Evolutionary conservation across 139 green algal species (phyloP), one percentile per base, ranked within the genome.

Genomic region (Chlamydomonas asymmetrica): DNA sequence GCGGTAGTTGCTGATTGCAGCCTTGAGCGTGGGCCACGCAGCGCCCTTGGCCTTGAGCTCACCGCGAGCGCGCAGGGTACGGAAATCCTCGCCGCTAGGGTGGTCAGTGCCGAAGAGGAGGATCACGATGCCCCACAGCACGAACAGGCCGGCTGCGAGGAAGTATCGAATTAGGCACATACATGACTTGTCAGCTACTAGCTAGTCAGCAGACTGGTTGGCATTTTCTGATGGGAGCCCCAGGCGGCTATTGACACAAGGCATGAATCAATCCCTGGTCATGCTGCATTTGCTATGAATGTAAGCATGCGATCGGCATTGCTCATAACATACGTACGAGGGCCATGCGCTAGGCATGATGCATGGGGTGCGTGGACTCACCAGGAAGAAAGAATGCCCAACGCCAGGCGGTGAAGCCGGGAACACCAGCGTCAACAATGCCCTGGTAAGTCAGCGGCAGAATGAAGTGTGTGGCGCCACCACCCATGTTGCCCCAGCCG

Each of bases 301-400:
- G 48, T 57, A 22, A 18, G 22, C 20, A 57, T 57, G 48, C 48
- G 48, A 22, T n/a, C 48, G 48, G 22, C 20, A 57, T 18, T 22
- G 22, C 48, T 57, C 48, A 57, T 18, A 22, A n/a, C 48, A 57
- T 57, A n/a, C 48, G 22, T n/a, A 57, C 0, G 22, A n/a, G 48
- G 48, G 20, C 48, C 20, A 18, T n/a, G 48, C 48, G 48, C 48
- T 25, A 25, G 27, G 18, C 56, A n/a, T 22, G 23, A 4, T 3
- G 68, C 20, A 29, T 80, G 74, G 74, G 76, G 73, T 27, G 54
- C 80, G 34, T 79, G 93, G n/a, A 92, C 92, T 39, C 97, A 77
- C 63, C n/a, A n/a, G n/a, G n/a, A n/a, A n/a, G n/a, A n/a, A 98
- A 96, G 85, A 98, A 98, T 3, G 92, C 84, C 67, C 82, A 91